Conservation (phyloP, 345 rosid genomes). For the Camelina neglecta region DNA sequence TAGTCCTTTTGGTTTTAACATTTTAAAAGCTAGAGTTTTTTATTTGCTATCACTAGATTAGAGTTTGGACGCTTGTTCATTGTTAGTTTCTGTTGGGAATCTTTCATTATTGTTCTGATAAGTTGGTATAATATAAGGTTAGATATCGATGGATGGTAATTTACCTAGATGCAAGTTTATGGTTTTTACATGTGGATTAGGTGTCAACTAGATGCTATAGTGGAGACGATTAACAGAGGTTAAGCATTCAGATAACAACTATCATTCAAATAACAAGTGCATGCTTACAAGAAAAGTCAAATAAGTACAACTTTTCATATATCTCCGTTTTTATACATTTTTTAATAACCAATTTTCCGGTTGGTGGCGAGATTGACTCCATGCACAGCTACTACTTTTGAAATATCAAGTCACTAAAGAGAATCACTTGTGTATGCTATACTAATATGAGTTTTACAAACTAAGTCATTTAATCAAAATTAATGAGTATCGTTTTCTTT, state of each 20-base stretch:
- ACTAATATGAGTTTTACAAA: not conserved
- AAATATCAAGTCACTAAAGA: not conserved
- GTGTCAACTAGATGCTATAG: not conserved
- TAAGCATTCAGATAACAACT: not conserved
- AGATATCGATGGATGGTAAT: not conserved
- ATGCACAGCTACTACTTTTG: conserved; percentile 8
- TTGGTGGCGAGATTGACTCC: conserved; percentile 39
- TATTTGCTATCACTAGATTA: conserved; percentile 1
- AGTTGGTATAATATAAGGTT: not conserved
- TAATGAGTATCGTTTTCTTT: not conserved
- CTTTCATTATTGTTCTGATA: conserved; percentile 12
- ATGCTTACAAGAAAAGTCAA: conserved; percentile 37
- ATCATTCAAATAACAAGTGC: not conserved
- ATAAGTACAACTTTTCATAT: conserved; percentile 16
- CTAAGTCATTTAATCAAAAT: not conserved
- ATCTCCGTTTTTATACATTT: not conserved
- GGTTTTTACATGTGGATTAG: not conserved
- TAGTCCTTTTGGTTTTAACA: conserved; percentile 1
- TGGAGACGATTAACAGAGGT: not conserved
- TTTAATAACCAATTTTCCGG: not conserved
- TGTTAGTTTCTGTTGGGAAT: conserved; percentile 21
- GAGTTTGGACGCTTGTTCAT: conserved; percentile 16
- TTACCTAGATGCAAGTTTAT: not conserved
- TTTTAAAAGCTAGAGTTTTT: not conserved
- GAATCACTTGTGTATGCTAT: not conserved